A percentile compares a stretch with the other conserved stretches of the same genome.
phyloP scores from a whole-genome alignment of 2,329 filamentous ascomycete species.

The Fusarium concolor region DNA sequence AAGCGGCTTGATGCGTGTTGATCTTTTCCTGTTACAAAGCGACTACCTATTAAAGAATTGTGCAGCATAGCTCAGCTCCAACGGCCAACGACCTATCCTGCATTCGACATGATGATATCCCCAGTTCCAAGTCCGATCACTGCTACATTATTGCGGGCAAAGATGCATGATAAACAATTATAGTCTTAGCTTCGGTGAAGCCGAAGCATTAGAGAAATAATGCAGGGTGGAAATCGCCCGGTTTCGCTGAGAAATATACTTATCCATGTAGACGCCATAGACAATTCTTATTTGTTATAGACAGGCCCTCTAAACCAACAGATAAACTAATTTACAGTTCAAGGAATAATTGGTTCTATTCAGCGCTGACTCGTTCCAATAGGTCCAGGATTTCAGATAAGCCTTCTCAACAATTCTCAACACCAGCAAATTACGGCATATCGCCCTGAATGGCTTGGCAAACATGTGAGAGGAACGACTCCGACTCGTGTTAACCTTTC shows the following conservation, averaged over 20 bases:
- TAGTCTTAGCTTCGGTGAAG: background rate
- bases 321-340: too few species aligned
- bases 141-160: background rate
- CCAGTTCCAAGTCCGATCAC: background rate
- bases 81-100: background rate
- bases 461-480: background rate
- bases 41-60: too few species aligned
- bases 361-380: background rate
- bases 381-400: background rate
- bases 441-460: background rate
- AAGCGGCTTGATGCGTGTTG: too few species aligned
- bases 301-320: background rate
- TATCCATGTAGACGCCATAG: background rate
- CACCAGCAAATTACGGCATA: background rate
- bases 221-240: background rate
- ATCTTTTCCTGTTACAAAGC: background rate
- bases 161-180: background rate
- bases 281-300: background rate
- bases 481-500: rapidly evolving
- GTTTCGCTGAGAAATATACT: background rate
- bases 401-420: background rate
- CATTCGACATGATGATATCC: background rate
- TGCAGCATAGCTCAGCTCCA: background rate
- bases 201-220: background rate
- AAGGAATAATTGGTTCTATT: too few species aligned